Conservation (phyloP, 2,329 filamentous ascomycete genomes). For the Colletotrichum incanum region DNA sequence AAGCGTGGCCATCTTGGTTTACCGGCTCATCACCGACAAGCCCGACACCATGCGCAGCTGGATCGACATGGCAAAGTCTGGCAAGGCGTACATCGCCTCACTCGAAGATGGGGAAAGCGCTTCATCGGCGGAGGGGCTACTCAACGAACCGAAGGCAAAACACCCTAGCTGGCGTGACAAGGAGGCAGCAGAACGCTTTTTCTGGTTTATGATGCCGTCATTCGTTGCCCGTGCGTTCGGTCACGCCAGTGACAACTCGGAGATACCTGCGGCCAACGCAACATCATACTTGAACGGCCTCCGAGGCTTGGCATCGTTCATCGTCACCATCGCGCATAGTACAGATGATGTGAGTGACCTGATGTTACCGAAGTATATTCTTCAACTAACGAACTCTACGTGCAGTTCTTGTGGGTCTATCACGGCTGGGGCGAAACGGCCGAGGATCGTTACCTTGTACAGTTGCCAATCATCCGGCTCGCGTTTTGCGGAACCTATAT, state of each 20-base stretch:
- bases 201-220: conserved; percentile 20
- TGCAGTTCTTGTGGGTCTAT: conserved; percentile 16
- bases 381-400: conserved; percentile 49
- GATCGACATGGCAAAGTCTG: no score
- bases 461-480: conserved; percentile 50
- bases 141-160: no score
- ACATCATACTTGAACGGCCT: conserved; percentile 73
- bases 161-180: neutral
- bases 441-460: conserved; percentile 39
- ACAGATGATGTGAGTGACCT: conserved; percentile 37
- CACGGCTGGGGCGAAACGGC: conserved; percentile 24
- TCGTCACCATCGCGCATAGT: conserved; percentile 71
- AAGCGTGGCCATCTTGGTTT: no score
- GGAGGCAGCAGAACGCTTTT: neutral
- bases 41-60: no score
- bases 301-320: conserved; percentile 68
- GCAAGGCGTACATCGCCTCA: no score
- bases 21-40: no score
- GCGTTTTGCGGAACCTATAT: conserved; percentile 49
- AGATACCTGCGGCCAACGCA: neutral
- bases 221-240: conserved; percentile 14
- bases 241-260: neutral
- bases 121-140: no score
- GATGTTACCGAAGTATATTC: neutral
- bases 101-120: no score